Conservation (phyloP, 805 yeast genomes). For the Yamadazyma philogaea region DNA sequence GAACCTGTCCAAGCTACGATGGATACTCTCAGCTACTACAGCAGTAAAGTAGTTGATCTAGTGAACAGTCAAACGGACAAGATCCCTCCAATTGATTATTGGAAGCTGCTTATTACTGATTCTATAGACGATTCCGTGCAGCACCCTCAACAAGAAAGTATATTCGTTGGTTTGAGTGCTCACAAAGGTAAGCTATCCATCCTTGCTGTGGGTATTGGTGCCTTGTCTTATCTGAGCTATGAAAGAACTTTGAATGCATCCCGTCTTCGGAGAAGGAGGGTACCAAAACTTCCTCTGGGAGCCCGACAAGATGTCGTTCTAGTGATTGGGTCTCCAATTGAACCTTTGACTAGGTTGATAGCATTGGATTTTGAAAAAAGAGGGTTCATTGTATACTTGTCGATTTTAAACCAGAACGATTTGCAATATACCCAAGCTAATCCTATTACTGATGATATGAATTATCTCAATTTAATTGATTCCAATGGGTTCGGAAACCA, state of each 20-base stretch:
- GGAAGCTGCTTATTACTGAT: conserved; percentile 13
- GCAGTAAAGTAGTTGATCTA: conserved; percentile 19
- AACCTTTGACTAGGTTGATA: conserved; percentile 64
- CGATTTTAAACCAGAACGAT: conserved; percentile 64
- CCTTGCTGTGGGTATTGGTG: conserved; percentile 27
- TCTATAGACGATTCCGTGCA: conserved; percentile 3
- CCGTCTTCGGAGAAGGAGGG: conserved; percentile 43
- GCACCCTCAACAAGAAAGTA: background rate
- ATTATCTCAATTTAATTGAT: conserved; percentile 57
- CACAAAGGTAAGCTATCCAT: conserved; percentile 15
- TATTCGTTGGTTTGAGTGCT: conserved; percentile 1
- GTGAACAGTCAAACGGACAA: conserved; percentile 23
- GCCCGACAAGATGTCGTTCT: conserved; percentile 74
- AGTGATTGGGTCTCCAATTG: conserved; percentile 72
- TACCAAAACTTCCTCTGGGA: conserved; percentile 62
- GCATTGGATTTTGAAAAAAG: conserved; percentile 73
- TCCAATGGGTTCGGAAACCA: conserved; percentile 45
- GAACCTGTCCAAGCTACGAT: conserved; percentile 43
- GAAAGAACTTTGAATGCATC: background rate
- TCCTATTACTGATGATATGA: conserved; percentile 66
- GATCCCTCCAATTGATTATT: conserved; percentile 14
- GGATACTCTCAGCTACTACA: conserved; percentile 24
- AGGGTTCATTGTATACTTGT: conserved; percentile 78
- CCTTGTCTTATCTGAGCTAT: conserved; percentile 9
- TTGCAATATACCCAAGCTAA: conserved; percentile 45